phyloP scores from a whole-genome alignment of 106 monocot species.

The Chionographis japonica region DNA sequence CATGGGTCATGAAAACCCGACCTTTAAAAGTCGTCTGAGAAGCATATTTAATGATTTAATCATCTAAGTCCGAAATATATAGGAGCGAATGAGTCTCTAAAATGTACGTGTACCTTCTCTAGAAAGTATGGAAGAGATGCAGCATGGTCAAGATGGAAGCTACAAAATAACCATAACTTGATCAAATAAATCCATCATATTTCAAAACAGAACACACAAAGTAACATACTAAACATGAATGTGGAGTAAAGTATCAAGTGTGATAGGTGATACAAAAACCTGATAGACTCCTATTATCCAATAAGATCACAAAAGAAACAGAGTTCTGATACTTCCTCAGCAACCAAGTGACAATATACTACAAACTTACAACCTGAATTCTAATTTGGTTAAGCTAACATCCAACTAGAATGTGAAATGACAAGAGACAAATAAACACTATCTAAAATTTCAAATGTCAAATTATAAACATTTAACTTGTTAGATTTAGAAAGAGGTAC shows the following conservation, averaged over 20 bases:
- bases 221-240: background rate
- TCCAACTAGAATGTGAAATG: too few species aligned
- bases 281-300: background rate
- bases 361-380: background rate
- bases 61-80: background rate
- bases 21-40: constrained; percentile 88
- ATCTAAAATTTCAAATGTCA: too few species aligned
- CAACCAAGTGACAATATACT: background rate
- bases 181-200: background rate
- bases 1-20: constrained; percentile 95
- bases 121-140: constrained; percentile 95
- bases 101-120: constrained; percentile 61
- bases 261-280: background rate
- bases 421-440: too few species aligned
- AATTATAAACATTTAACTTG: too few species aligned
- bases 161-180: constrained; percentile 27
- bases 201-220: background rate
- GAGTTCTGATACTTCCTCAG: background rate
- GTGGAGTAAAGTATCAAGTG: background rate
- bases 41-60: background rate
- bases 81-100: background rate
- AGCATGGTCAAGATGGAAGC: constrained; percentile 98
- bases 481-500: too few species aligned
- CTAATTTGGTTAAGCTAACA: background rate
- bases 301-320: background rate